These are phyloP conservation scores for Gryganskiella cystojenkinii DNA, from an alignment of 192 early-diverging fungal species.

Conservation along the genomic window DNA sequence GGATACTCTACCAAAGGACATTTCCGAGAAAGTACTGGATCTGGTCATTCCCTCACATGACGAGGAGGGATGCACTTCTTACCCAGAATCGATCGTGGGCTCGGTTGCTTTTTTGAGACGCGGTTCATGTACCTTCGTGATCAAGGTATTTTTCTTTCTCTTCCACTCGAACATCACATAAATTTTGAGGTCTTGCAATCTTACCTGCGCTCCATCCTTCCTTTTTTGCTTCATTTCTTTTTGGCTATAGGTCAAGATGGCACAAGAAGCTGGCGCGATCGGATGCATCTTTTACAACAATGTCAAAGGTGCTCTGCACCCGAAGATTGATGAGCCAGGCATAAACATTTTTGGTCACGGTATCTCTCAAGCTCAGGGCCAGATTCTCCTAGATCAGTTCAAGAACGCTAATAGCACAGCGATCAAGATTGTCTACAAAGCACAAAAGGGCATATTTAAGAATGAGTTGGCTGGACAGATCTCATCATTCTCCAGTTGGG, in stretches of 20 bases:
- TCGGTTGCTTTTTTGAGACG: constrained; percentile 71
- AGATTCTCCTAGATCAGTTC: constrained; percentile 57
- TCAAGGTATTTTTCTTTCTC: constrained; percentile 7
- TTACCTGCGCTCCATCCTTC: too few relatives aligned
- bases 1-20: constrained; percentile 24
- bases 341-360: constrained; percentile 67
- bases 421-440: constrained; percentile 25
- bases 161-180: background rate
- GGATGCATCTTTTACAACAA: constrained; percentile 75
- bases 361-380: constrained; percentile 60
- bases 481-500: constrained; percentile 79
- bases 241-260: constrained; percentile 22
- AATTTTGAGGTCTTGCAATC: too few relatives aligned
- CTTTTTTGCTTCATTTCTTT: background rate
- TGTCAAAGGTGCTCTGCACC: constrained; percentile 15
- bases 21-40: constrained; percentile 48
- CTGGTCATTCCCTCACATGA: constrained; percentile 53
- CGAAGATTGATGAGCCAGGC: constrained; percentile 24
- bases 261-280: constrained; percentile 68
- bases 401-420: constrained; percentile 8
- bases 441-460: constrained; percentile 32
- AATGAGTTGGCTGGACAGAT: constrained; percentile 69
- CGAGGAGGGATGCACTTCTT: constrained; percentile 18
- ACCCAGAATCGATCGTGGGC: constrained; percentile 39
- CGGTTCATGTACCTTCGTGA: constrained; percentile 71